Evolutionary conservation across 192 early-diverging fungal species (phyloP).

Genomic region (Entophlyctis helioformis): DNA sequence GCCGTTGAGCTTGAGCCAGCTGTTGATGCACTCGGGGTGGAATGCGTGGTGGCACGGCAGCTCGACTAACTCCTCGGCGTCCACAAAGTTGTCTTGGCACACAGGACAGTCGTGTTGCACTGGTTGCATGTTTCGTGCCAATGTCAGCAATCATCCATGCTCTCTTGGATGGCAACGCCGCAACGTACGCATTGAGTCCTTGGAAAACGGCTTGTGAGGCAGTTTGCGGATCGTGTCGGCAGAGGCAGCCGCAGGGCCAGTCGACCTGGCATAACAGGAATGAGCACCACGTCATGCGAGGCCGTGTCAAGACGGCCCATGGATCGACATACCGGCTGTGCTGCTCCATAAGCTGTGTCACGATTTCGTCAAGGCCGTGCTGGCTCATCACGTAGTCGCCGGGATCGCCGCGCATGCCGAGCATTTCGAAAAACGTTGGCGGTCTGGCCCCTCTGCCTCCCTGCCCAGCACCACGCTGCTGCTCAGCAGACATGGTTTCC

Average conservation of each 20-base stretch:
- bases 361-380: conserved; percentile 73
- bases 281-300: no score
- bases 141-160: no score
- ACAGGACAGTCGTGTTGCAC: conserved; percentile 69
- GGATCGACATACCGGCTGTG: conserved; percentile 9
- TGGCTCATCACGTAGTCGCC: conserved; percentile 88
- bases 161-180: no score
- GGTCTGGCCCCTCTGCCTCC: no score
- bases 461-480: no score
- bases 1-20: conserved; percentile 87
- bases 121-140: no score
- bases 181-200: no score
- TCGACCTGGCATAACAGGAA: no score
- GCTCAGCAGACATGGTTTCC: no score
- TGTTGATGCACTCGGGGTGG: conserved; percentile 77
- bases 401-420: no score
- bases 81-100: conserved; percentile 74
- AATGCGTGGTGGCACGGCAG: conserved; percentile 84
- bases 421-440: no score
- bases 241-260: not conserved
- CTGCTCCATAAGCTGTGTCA: conserved; percentile 54
- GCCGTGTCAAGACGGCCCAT: no score
- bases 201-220: conserved; percentile 66
- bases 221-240: conserved; percentile 67
- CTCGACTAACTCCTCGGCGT: conserved; percentile 47